Conservation (phyloP, 1,284 basidiomycete genomes). For the Ustilago vetiveriae region DNA sequence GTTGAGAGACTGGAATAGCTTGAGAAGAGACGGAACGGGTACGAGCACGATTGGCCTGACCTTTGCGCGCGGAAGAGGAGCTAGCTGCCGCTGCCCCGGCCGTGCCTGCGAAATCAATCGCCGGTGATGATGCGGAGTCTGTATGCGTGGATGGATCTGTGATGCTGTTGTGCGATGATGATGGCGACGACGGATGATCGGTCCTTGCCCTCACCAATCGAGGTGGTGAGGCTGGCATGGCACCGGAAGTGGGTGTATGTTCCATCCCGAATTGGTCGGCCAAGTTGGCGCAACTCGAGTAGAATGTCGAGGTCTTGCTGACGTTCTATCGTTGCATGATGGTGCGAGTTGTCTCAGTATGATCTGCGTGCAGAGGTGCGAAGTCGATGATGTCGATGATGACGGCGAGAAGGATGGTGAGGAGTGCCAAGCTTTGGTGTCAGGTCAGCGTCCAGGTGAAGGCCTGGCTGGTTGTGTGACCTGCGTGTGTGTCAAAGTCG, state of each 20-base stretch:
- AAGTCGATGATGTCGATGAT: background rate
- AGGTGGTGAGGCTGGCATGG: constrained; percentile 27
- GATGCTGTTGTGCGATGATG: background rate
- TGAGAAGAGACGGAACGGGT: constrained; percentile 47
- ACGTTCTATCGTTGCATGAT: background rate
- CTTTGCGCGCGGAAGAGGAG: constrained; percentile 33
- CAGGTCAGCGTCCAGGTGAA: too few species aligned
- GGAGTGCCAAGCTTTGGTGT: background rate
- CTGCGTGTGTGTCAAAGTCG: too few species aligned
- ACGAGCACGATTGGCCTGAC: constrained; percentile 21
- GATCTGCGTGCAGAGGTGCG: background rate
- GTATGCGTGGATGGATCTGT: background rate
- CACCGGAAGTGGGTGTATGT: background rate
- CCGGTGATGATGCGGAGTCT: background rate
- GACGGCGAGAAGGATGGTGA: background rate
- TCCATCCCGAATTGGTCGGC: background rate
- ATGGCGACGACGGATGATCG: constrained; percentile 10
- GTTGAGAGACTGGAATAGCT: constrained; percentile 29
- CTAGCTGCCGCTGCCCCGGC: constrained; percentile 12
- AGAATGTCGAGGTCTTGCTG: background rate
- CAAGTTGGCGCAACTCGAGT: background rate
- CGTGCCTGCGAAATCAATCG: constrained; percentile 2
- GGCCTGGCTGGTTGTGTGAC: background rate
- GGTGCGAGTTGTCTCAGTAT: background rate
- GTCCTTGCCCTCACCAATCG: constrained; percentile 20